These are phyloP conservation scores for Aspergillus saccharolyticus DNA, from an alignment of 495 filamentous ascomycete genomes.

Conservation along the genomic window DNA sequence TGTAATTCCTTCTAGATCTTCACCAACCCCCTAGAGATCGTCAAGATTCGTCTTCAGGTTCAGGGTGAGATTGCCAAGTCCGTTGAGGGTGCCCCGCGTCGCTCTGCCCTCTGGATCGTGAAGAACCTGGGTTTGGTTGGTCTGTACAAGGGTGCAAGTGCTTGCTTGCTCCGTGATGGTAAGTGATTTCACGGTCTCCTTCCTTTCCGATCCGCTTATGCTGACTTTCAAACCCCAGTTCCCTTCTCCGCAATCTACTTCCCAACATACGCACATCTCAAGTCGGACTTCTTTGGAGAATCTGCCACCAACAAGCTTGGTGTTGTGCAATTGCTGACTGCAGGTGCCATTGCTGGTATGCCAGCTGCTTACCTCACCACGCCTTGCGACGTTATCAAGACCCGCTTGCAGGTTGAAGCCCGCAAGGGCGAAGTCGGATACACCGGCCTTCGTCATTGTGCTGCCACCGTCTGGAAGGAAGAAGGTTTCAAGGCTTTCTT, in stretches of 20 bases:
- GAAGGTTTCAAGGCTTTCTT: conserved; percentile 96
- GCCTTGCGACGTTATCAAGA: conserved; percentile 98
- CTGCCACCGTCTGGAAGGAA: conserved; percentile 73
- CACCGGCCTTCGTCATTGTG: conserved; percentile 81
- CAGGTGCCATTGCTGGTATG: conserved; percentile 97
- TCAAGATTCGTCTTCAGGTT: conserved; percentile 97
- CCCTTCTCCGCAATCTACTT: conserved; percentile 99
- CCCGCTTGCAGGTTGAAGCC: conserved; percentile 92
- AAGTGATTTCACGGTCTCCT: conserved; percentile 8
- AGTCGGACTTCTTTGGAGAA: conserved; percentile 91
- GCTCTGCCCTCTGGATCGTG: conserved; percentile 96
- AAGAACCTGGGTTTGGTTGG: conserved; percentile 91
- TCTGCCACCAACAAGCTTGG: conserved; percentile 84
- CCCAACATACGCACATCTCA: conserved; percentile 91
- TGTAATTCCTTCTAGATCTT: conserved; percentile 58
- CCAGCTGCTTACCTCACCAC: conserved; percentile 96
- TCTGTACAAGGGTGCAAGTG: conserved; percentile 95
- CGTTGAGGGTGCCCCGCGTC: conserved; percentile 74
- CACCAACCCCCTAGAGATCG: conserved; percentile 96
- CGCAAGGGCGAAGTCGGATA: conserved; percentile 89
- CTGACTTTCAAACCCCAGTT: conserved; percentile 39
- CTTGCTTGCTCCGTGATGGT: conserved; percentile 85
- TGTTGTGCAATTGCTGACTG: conserved; percentile 84
- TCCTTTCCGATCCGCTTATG: background rate
- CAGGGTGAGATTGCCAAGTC: conserved; percentile 93